Evolutionary conservation across 192 early-diverging fungal species (phyloP).

Genomic region (Umbelopsis vinacea): DNA sequence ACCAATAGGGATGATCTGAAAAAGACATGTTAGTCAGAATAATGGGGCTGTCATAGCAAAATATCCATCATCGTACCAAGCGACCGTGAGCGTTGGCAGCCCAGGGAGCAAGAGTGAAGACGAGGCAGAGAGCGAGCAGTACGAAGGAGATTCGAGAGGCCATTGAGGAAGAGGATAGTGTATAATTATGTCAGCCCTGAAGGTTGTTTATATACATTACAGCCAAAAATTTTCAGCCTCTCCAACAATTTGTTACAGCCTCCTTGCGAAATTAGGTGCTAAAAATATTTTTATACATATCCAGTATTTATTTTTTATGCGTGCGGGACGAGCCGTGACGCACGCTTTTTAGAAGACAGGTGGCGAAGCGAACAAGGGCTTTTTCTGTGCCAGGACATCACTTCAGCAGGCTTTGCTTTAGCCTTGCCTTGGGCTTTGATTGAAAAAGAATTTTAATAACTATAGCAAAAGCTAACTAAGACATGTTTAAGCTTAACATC

Average conservation of each 20-base stretch:
- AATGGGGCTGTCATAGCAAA: background rate
- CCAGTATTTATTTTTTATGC: background rate
- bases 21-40: background rate
- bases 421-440: background rate
- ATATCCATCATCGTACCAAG: background rate
- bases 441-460: background rate
- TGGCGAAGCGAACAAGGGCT: slow-evolving; percentile 1
- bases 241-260: background rate
- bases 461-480: background rate
- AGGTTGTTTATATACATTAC: slow-evolving; percentile 6
- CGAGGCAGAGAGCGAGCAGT: background rate
- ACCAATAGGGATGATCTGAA: slow-evolving; percentile 20
- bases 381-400: background rate
- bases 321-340: background rate
- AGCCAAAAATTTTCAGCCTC: background rate
- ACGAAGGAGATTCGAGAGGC: background rate
- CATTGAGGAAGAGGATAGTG: background rate
- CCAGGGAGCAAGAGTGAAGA: background rate
- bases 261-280: background rate
- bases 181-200: background rate
- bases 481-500: too few relatives aligned
- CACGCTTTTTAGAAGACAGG: background rate
- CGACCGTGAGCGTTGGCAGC: slow-evolving; percentile 14
- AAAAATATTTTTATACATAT: background rate
- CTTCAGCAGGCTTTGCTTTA: background rate